Evolutionary conservation across 192 early-diverging fungal species (phyloP), one percentile per base, ranked within the genome.

Genomic region (Obelidium mucronatum): DNA sequence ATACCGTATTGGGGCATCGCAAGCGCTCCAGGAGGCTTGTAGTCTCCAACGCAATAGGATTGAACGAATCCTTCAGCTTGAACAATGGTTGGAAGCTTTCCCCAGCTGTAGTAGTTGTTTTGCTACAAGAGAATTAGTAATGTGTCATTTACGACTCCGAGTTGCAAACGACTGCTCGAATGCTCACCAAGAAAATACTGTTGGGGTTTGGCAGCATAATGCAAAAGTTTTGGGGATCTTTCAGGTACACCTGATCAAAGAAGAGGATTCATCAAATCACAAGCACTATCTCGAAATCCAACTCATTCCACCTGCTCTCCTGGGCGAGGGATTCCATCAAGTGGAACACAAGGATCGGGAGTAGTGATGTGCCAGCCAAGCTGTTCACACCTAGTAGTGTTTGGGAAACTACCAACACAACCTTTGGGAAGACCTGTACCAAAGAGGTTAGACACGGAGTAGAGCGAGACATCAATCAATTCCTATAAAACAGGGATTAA

Each of bases 121-220:
- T 71, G 48, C 33, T 24, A 30, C n/a, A 53, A 34, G n/a, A n/a
- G n/a, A n/a, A n/a, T n/a, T n/a, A n/a, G n/a, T n/a, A n/a, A 24
- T 24, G 15, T 44, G 60, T 15, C 60, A 36, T 11, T 31, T 17
- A 35, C 34, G 26, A 17, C 26, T 17, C 11, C 13, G 17, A 62
- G 26, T 17, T 17, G 24, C 28, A 17, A 13, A 67, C 39, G n/a
- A 76, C n/a, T 52, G n/a, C n/a, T 13, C n/a, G 13, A n/a, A 15
- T 52, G n/a, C 51, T n/a, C 17, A 66, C 11, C n/a, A n/a, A n/a
- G n/a, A n/a, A n/a, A 51, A 69, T 52, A 52, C 35, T 19, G 36
- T 79, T 40, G 17, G 76, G 70, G 40, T 81, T 58, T n/a, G 80
- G 80, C 48, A 81, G 58, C 44, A 75, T 79, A 28, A 81, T 73